Evolutionary conservation across 768 basidiomycete species (phyloP), one percentile per base, ranked within the genome.

Genomic region (Lentinula lateritia): DNA sequence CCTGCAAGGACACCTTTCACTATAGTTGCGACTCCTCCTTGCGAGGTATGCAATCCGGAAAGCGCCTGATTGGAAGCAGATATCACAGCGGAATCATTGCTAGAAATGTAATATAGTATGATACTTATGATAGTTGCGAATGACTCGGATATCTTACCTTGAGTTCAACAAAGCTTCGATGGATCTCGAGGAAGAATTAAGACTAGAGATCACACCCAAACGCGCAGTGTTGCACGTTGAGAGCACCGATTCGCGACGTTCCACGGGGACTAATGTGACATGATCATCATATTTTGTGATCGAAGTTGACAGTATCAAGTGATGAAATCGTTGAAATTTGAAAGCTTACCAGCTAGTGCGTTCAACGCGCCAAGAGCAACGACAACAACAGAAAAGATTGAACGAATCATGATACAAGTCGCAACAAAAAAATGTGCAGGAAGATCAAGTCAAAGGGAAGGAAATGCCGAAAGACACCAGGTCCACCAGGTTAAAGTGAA

Each of bases 201-300:
- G 71, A 32, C 62, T 62, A 18, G 61, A 58, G 36, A 72, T 68
- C 32, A 67, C 70, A 38, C 69, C 66, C 32, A 67, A 55, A 28
- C 70, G 70, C 43, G 69, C 67, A 18, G 67, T 60, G 52, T 69
- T 70, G 61, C 72, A 72, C 13, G 45, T 50, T 58, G 50, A 61
- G 62, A 64, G 39, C 62, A 20, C 23, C 38, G 48, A 13, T 60
- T 56, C 55, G 5, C 55, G 62, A 13, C 41, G 46, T 28, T 57
- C 52, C 10, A 58, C 48, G 7, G 64, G 59, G 10, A 61, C 60
- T 64, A 45, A 42, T n/a, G 39, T 10, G 10, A 56, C 23, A 23
- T 34, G 48, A 50, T 2, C 12, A 20, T 52, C 2, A 12, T 5
- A n/a, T 43, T n/a, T 28, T 6, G 38, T 39, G 10, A 52, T 41